Conservation (phyloP, 805 yeast genomes). For the Alloascoidea africana region DNA sequence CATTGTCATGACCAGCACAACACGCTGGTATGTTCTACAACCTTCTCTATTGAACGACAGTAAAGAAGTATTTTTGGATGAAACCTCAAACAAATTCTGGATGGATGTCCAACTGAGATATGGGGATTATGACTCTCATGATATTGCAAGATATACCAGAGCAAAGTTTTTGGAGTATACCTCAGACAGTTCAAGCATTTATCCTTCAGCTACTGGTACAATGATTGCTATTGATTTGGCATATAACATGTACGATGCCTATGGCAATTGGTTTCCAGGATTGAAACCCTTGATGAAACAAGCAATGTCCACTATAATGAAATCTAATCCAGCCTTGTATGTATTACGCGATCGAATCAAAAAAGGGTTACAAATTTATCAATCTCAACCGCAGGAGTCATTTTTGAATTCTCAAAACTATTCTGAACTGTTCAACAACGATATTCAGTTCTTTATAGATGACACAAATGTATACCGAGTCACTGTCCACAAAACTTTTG, state of each 20-base stretch:
- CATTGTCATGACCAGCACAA: conserved; percentile 56
- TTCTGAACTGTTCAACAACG: conserved; percentile 77
- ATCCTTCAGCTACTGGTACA: conserved; percentile 89
- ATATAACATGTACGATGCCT: conserved; percentile 90
- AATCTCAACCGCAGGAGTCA: conserved; percentile 87
- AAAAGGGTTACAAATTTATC: conserved; percentile 86
- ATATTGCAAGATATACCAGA: conserved; percentile 82
- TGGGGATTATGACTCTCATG: conserved; percentile 97
- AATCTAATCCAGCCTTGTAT: conserved; percentile 82
- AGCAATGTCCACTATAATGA: conserved; percentile 89
- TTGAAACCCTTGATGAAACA: conserved; percentile 78
- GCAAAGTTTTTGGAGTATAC: conserved; percentile 92
- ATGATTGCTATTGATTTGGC: conserved; percentile 88
- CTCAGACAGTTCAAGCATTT: conserved; percentile 66
- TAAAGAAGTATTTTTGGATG: conserved; percentile 45
- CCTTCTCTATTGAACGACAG: conserved; percentile 72
- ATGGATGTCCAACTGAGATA: conserved; percentile 87
- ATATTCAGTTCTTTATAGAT: conserved; percentile 75
- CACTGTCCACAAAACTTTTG: conserved; percentile 78
- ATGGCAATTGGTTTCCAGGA: conserved; percentile 97
- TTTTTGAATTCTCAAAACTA: conserved; percentile 80
- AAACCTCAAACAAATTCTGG: conserved; percentile 63
- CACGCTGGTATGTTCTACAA: conserved; percentile 61
- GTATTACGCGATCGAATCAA: conserved; percentile 88
- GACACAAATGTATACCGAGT: conserved; percentile 92